A percentile compares a stretch with the other conserved stretches of the same genome.
Conservation (phyloP, 176 grass and related monocot species). For the Bonia amplexicaulis region DNA sequence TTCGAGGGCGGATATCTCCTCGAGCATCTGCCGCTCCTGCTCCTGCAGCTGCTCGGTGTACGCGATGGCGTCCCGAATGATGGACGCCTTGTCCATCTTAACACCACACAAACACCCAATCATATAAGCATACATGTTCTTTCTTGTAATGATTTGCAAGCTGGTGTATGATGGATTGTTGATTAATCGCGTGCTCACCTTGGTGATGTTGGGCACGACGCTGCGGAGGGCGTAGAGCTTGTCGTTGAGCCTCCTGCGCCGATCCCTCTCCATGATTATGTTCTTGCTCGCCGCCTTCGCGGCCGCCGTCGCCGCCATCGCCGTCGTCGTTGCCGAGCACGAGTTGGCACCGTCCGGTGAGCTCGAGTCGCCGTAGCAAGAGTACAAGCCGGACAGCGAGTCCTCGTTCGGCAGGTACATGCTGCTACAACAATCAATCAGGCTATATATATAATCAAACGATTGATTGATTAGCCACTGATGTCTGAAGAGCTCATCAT, state of each 20-base stretch:
- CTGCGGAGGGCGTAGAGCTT: constrained; percentile 48
- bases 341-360: constrained; percentile 40
- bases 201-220: constrained; percentile 63
- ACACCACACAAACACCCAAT: not conserved
- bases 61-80: constrained; percentile 61
- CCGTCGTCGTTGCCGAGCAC: not conserved
- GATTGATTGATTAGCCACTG: not conserved
- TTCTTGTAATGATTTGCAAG: not conserved
- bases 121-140: too few relatives aligned
- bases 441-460: not conserved
- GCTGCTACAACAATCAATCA: not conserved
- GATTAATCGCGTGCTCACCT: constrained; percentile 23
- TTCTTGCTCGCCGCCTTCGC: constrained; percentile 15
- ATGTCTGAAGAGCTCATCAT: not conserved
- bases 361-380: constrained; percentile 26
- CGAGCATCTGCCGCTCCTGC: constrained; percentile 46
- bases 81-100: constrained; percentile 82
- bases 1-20: constrained; percentile 36
- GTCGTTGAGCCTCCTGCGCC: constrained; percentile 56
- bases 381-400: constrained; percentile 4
- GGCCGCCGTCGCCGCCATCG: not conserved
- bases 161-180: too few relatives aligned
- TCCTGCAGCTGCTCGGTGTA: constrained; percentile 69
- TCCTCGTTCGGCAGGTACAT: constrained; percentile 33
- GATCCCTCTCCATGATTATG: constrained; percentile 40